These are phyloP conservation scores for Guadua angustifolia DNA, from an alignment of 176 grass and related monocot species.

Conservation along the genomic window DNA sequence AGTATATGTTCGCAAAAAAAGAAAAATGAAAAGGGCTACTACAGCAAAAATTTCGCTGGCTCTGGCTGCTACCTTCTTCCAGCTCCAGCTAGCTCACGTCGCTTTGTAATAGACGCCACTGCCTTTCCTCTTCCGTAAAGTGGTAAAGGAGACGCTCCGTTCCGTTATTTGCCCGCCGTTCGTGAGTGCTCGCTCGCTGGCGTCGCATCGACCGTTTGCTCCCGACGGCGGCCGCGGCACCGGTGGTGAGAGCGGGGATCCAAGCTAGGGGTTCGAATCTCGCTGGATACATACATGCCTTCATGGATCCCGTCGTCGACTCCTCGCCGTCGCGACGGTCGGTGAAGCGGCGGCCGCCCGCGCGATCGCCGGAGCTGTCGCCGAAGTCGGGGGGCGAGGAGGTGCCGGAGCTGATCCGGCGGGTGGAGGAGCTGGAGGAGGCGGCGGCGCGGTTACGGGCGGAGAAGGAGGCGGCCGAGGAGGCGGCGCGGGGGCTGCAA, in stretches of 20 bases:
- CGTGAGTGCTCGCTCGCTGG: neutral
- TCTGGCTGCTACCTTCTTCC: too few species aligned
- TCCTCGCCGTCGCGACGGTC: conserved; percentile 42
- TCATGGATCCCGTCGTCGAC: conserved; percentile 48
- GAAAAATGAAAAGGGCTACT: too few species aligned
- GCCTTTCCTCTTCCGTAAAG: conserved; percentile 23
- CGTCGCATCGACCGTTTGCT: neutral
- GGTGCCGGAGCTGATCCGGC: conserved; percentile 39
- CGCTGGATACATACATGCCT: conserved; percentile 46
- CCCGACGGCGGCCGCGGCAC: conserved; percentile 11
- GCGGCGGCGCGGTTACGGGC: conserved; percentile 39
- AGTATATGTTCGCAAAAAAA: too few species aligned
- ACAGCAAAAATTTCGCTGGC: too few species aligned
- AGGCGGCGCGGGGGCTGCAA: conserved; percentile 45
- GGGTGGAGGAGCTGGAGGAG: conserved; percentile 48
- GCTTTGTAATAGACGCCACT: conserved; percentile 48
- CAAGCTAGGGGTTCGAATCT: neutral
- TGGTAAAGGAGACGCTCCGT: neutral
- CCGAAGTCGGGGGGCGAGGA: conserved; percentile 23
- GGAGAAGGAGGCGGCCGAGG: conserved; percentile 63
- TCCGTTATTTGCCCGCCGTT: conserved; percentile 17
- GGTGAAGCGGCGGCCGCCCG: conserved; percentile 43
- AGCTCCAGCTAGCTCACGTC: conserved; percentile 47
- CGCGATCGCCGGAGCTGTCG: conserved; percentile 51
- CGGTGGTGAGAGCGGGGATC: neutral